Conservation (phyloP, 2,329 filamentous ascomycete species). For the Teratosphaeria pseudoeucalypti region DNA sequence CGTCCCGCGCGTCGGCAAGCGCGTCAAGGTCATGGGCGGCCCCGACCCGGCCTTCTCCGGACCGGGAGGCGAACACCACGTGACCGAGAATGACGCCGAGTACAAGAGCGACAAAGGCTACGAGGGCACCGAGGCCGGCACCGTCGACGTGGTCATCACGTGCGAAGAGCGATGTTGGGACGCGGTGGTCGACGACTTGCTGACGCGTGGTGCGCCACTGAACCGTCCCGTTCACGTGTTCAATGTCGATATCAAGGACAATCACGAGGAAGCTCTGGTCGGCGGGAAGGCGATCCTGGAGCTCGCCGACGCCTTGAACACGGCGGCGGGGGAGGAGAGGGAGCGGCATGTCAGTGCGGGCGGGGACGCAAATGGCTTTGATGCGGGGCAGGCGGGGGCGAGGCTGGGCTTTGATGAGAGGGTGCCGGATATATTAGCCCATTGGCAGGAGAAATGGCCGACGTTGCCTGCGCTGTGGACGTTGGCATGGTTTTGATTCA, state of each 20-base stretch:
- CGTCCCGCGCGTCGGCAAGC: conserved; percentile 65
- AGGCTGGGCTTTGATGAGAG: conserved; percentile 78
- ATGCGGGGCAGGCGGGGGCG: conserved; percentile 56
- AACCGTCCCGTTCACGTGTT: conserved; percentile 95
- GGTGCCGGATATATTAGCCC: conserved; percentile 81
- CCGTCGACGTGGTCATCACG: conserved; percentile 91
- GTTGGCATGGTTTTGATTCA: conserved; percentile 71
- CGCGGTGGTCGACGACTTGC: conserved; percentile 86
- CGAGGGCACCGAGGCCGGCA: conserved; percentile 71
- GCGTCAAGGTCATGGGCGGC: conserved; percentile 2
- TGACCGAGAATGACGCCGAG: conserved; percentile 23
- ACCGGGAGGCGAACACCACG: not conserved
- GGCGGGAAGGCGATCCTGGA: conserved; percentile 89
- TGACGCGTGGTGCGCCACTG: conserved; percentile 72
- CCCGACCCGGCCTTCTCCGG: not conserved
- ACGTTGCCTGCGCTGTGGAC: conserved; percentile 89
- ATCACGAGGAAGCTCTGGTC: conserved; percentile 88
- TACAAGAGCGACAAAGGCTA: conserved; percentile 62
- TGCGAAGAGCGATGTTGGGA: conserved; percentile 99
- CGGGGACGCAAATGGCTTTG: conserved; percentile 48
- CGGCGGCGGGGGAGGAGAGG: conserved; percentile 67
- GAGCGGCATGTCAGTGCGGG: conserved; percentile 58
- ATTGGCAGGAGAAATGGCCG: conserved; percentile 94
- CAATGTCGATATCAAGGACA: conserved; percentile 97
- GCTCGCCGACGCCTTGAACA: conserved; percentile 74